Base-by-base conservation (phyloP, 23 red algal genomes). In the Chondrus crispus region DNA sequence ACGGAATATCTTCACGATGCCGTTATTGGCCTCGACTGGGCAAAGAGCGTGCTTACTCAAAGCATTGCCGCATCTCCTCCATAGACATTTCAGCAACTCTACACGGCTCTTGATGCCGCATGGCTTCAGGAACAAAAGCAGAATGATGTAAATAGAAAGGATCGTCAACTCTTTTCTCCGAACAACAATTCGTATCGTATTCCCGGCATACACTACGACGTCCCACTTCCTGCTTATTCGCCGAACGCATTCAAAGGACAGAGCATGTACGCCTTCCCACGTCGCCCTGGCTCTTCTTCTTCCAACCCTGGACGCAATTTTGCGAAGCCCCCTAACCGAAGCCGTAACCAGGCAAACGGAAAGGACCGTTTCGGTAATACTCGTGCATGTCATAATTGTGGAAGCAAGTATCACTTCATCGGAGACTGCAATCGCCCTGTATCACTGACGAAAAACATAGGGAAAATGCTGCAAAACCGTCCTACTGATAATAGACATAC, bases 1-100 rank as follows among this genome's bases (percentile, higher is more conserved):
- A 58, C 42, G 14, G 82, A 87, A 47, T 87, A 70, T 41, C 63
- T 87, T n/a, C 46, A 33, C 42, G 49, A 72, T n/a, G 55, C 29
- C 30, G 11, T 77, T 9, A 20, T 20, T 77, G 22, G 2, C 32
- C 44, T 35, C 10, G 10, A 40, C 38, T 40, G 71, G 71, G 71
- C 71, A 12, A 14, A 72, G 12, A 72, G 14, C 22, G 13, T 38
- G 12, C 11, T 72, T 30, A 30, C 66, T 12, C 13, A 72, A 18
- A 14, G 28, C 36, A 13, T 38, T 12, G 66, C 66, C 24, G 66
- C 66, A 72, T 12, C 12, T 16, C 66, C 22, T 72, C 66, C 14
- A 26, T 30, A 26, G 66, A 72, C 12, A 32, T 32, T 72, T 30
- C 66, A 72, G 36, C 22, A 72, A 72, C 36, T 72, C 13, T 72